phyloP scores from a whole-genome alignment of 73 alveolate species.

The Paramecium tetraurelia region DNA sequence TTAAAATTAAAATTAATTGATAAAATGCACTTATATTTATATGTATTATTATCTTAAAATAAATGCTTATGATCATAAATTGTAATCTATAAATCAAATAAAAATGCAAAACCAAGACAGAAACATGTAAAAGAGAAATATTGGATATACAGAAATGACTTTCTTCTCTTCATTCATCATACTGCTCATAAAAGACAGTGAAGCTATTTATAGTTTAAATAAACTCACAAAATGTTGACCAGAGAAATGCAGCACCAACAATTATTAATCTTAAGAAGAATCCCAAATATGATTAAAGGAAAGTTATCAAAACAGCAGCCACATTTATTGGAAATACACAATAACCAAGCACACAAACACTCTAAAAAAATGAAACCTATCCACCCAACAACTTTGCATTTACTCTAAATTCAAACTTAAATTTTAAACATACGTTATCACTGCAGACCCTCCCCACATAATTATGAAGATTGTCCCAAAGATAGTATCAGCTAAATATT shows the following conservation, averaged over 20 bases:
- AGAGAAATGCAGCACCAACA: conserved; percentile 72
- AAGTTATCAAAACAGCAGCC: conserved; percentile 83
- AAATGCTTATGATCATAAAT: not conserved
- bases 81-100: not conserved
- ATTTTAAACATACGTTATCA: conserved; percentile 66
- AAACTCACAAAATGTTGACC: conserved; percentile 72
- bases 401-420: conserved; percentile 19
- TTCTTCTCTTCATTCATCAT: conserved; percentile 87
- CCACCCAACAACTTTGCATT: conserved; percentile 95
- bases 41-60: not conserved
- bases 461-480: conserved; percentile 88
- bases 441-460: conserved; percentile 95
- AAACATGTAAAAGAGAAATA: conserved; percentile 91
- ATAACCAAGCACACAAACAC: conserved; percentile 96
- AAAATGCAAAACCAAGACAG: conserved; percentile 91
- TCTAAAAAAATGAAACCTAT: conserved; percentile 85
- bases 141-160: conserved; percentile 93
- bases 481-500: conserved; percentile 65
- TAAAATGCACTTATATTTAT: not conserved
- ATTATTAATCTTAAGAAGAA: conserved; percentile 61
- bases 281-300: conserved; percentile 47
- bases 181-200: conserved; percentile 87
- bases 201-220: conserved; percentile 67
- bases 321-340: conserved; percentile 94
- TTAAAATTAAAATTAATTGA: not conserved